A percentile compares a stretch with the other conserved stretches of the same genome.
Evolutionary conservation across 768 basidiomycete species (phyloP).

Genomic region (Pulveroboletus sp.): DNA sequence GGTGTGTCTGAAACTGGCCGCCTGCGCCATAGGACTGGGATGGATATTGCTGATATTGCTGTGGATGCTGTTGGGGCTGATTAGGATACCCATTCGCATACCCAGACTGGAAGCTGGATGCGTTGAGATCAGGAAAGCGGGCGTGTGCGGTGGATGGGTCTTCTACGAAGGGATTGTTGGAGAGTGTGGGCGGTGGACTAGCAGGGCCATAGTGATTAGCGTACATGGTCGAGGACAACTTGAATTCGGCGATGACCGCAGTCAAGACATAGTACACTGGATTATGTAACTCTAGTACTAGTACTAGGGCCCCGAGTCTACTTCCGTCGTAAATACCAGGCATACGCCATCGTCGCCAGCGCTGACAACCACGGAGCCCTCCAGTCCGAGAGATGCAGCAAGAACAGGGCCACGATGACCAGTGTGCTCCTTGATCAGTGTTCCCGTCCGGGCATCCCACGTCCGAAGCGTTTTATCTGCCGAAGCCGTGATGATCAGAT

Average conservation of each 20-base stretch:
- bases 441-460: slow-evolving; percentile 90
- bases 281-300: slow-evolving; percentile 16
- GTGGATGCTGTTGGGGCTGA: slow-evolving; percentile 35
- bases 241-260: neutral
- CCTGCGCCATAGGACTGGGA: slow-evolving; percentile 12
- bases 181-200: slow-evolving; percentile 24
- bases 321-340: slow-evolving; percentile 73
- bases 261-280: slow-evolving; percentile 2
- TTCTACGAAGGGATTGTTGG: slow-evolving; percentile 71
- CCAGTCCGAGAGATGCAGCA: slow-evolving; percentile 65
- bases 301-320: slow-evolving; percentile 9
- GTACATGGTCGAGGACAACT: slow-evolving; percentile 34
- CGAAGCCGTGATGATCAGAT: slow-evolving; percentile 82
- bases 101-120: slow-evolving; percentile 12
- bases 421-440: slow-evolving; percentile 71
- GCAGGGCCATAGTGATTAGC: slow-evolving; percentile 37
- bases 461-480: slow-evolving; percentile 85
- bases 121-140: slow-evolving; percentile 66
- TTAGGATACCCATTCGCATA: slow-evolving; percentile 25
- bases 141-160: slow-evolving; percentile 45
- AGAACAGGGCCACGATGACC: slow-evolving; percentile 83
- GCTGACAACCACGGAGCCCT: slow-evolving; percentile 75
- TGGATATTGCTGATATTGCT: slow-evolving; percentile 35
- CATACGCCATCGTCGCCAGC: slow-evolving; percentile 90
- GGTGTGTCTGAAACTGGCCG: slow-evolving; percentile 13